Conservation (phyloP, 1,284 basidiomycete species). For the Peniophora sp. region DNA sequence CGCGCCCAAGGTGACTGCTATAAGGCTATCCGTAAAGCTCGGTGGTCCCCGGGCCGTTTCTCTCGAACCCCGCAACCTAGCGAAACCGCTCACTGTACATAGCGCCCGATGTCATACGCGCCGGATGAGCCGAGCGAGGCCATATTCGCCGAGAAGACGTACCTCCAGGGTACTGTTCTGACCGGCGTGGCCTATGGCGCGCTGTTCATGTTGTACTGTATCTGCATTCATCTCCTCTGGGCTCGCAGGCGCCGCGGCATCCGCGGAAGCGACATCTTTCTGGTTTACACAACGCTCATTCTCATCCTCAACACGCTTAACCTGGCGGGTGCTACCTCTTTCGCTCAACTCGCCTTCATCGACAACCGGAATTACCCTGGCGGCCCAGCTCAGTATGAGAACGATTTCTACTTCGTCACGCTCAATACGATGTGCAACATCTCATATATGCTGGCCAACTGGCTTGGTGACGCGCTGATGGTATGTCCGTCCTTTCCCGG, state of each 20-base stretch:
- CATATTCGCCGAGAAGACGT: constrained; percentile 22
- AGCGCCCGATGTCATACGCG: constrained; percentile 1
- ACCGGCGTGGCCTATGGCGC: constrained; percentile 22
- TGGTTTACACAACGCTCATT: constrained; percentile 17
- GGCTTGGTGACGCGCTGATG: constrained; percentile 22
- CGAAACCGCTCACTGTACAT: too few relatives aligned
- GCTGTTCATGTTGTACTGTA: constrained; percentile 12
- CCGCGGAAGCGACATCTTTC: constrained; percentile 9
- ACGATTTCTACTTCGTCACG: constrained; percentile 16
- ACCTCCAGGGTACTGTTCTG: constrained; percentile 20
- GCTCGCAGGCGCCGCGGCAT: constrained; percentile 10
- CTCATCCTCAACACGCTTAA: constrained; percentile 22
- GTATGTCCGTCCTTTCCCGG: constrained; percentile 9
- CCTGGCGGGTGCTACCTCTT: constrained; percentile 14
- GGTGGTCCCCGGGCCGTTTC: too few relatives aligned
- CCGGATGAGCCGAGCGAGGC: constrained; percentile 13
- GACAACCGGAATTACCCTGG: constrained; percentile 24
- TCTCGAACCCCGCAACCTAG: too few relatives aligned
- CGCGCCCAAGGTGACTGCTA: too few relatives aligned
- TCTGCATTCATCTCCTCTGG: constrained; percentile 12
- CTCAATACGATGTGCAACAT: constrained; percentile 21
- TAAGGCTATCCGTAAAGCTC: too few relatives aligned
- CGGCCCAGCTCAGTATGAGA: constrained; percentile 16
- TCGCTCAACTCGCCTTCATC: constrained; percentile 22
- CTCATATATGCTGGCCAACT: constrained; percentile 17